Evolutionary conservation across 768 basidiomycete species (phyloP).

Genomic region (Kwoniella newhampshirensis): DNA sequence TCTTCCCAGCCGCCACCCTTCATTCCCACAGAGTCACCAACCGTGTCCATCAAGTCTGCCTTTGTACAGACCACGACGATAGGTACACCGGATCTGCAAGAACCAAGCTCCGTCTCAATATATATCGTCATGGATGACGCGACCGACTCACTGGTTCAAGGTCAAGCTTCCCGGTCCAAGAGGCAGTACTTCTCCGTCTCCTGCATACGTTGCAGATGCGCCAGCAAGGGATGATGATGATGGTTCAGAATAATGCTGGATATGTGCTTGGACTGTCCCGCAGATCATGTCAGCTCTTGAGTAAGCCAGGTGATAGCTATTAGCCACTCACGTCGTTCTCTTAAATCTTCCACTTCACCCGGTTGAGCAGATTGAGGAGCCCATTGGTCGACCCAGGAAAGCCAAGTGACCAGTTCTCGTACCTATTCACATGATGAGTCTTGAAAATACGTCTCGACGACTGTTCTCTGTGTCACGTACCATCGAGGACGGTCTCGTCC

Average conservation of each 20-base stretch:
- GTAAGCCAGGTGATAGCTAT: no score
- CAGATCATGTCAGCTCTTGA: slow-evolving; percentile 1
- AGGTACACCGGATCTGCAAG: slow-evolving; percentile 63
- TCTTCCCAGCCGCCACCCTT: slow-evolving; percentile 75
- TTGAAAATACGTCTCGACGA: no score
- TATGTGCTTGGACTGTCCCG: slow-evolving; percentile 72
- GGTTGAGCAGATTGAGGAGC: slow-evolving; percentile 57
- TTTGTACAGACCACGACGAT: slow-evolving; percentile 89
- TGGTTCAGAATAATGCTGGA: slow-evolving; percentile 88
- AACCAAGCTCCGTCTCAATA: neutral
- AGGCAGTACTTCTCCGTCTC: slow-evolving; percentile 66
- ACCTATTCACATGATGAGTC: slow-evolving; percentile 24
- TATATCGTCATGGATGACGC: neutral
- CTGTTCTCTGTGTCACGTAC: no score
- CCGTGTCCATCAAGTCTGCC: slow-evolving; percentile 84
- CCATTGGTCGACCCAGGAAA: slow-evolving; percentile 82
- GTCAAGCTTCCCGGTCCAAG: slow-evolving; percentile 81
- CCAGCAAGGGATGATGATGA: slow-evolving; percentile 56
- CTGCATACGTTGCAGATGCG: slow-evolving; percentile 60
- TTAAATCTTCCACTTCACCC: slow-evolving; percentile 64
- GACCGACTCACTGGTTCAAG: slow-evolving; percentile 62
- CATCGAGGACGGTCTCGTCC: slow-evolving; percentile 93
- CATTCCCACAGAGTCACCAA: slow-evolving; percentile 73
- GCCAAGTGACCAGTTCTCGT: slow-evolving; percentile 78
- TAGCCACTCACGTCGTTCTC: slow-evolving; percentile 73